Base-by-base conservation (phyloP, 371 early-diverging fungal species). In the Circinella umbellata region DNA sequence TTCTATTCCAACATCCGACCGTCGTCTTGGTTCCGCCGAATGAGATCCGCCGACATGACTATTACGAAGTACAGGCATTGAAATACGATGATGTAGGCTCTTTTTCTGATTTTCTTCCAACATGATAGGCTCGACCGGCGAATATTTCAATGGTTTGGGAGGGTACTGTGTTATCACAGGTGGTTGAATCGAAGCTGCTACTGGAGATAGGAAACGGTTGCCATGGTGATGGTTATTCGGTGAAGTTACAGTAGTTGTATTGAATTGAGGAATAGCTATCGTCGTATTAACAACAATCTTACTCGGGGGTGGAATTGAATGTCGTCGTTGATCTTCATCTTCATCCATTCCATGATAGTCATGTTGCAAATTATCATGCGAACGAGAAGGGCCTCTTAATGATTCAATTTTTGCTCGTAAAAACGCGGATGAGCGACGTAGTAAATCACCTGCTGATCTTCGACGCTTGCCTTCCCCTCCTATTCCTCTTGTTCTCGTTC, bases 91-190 rank as follows among this genome's bases (percentile, higher is more conserved):
- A 36, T 64, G 70, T 13, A 69, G 11, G 34, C 18, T 42, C 57
- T 57, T 57, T 34, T 57, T 51, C 15, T 14, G 35, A 36, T 42
- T 57, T 57, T 57, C 57, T 34, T 57, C 57, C 57, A 57, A 57
- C 34, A 57, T 13, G 10, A 68, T 66, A 17, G 80, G 78, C 49
- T 82, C 83, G 14, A 82, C 71, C 46, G 83, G 80, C n/a, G 83
- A 73, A 70, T 83, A 83, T 35, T 75, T 75, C 10, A 83, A 48
- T 8, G 83, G 83, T 53, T 79, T 78, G 3, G 83, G 83, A 10
- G 83, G 83, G 63, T 80, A 83, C 69, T 83, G 82, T 20, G 78
- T 79, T 27, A 82, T 79, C 18, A 79, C 69, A 38, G 81, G 79
- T 38, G 79, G 79, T 37, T 65, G 70, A 38, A 74, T 64, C 14